Evolutionary conservation across 2,329 filamentous ascomycete species (phyloP), one percentile per base, ranked within the genome.

Genomic region (Epichloe gansuensis): DNA sequence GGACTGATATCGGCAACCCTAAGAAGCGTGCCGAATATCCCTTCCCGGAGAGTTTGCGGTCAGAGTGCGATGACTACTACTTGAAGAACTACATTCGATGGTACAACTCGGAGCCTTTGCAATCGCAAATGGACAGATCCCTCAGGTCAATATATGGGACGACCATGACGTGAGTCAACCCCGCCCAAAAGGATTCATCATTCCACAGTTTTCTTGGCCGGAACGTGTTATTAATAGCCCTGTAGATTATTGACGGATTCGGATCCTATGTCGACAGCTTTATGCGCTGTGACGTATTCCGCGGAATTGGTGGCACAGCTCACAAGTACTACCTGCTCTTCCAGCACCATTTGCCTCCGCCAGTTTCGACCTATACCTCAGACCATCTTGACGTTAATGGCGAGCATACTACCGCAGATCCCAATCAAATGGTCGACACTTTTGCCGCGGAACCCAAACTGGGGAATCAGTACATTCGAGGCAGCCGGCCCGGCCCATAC

Each of bases 251-350:
- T 59, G 86, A 91, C 67, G 93, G 93, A 0, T 98, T 88, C 64
- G 93, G 93, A 4, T 95, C 90, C 0, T 98, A 98, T 67, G 83
- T 90, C 28, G 83, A 96, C 62, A 82, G 90, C 39, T 97, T 97
- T 65, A 97, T 97, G 90, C 81, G 80, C 61, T 93, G 89, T 50
- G 79, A 88, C 46, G 89, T 98, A 5, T 97, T 98, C 68, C 85
- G 86, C 45, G 93, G 93, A 21, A 81, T 98, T 53, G 93, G 93
- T 5, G 89, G 88, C 35, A 83, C 91, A 52, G 93, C 93, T 1
- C 94, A 93, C 75, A 98, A 98, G 69, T 97, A 97, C 69, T 98
- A 98, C 66, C 81, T 97, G 78, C 79, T 98, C 9, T 98, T 98
- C 69, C 93, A 98, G 70, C 93, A 98, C 61, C 91, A 96, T 62